Evolutionary conservation across 345 rosid species (phyloP).

Genomic region (Eucalyptus curtisii): DNA sequence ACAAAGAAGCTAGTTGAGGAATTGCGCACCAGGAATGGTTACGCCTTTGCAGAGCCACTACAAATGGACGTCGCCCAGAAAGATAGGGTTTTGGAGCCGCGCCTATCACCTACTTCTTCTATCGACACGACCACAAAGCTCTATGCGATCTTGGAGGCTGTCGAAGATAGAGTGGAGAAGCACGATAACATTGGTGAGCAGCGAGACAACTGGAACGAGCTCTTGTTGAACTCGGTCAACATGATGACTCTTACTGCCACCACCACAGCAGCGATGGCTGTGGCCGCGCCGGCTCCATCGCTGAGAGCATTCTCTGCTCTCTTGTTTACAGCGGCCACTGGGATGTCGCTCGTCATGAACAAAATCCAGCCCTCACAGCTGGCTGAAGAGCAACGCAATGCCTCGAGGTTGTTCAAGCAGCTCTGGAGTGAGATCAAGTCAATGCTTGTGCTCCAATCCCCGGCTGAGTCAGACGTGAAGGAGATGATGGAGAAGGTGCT

Average conservation of each 20-base stretch:
- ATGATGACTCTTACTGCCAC: constrained; percentile 52
- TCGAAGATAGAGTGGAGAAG: constrained; percentile 56
- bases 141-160: constrained; percentile 35
- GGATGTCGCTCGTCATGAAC: constrained; percentile 15
- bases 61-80: background rate
- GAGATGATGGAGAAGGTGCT: constrained; percentile 6
- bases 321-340: constrained; percentile 15
- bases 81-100: background rate
- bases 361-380: constrained; percentile 33
- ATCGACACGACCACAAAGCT: background rate
- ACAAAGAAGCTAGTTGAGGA: background rate
- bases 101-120: background rate
- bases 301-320: background rate
- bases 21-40: background rate
- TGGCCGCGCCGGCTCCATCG: background rate
- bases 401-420: constrained; percentile 14
- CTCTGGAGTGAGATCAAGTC: constrained; percentile 3
- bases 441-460: background rate
- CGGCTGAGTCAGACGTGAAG: background rate
- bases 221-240: constrained; percentile 52
- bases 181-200: constrained; percentile 57
- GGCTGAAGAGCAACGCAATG: constrained; percentile 28
- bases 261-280: constrained; percentile 3
- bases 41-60: background rate
- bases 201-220: constrained; percentile 52